Evolutionary conservation across 169 alveolate species (phyloP).

Genomic region (Eimeria necatrix): DNA sequence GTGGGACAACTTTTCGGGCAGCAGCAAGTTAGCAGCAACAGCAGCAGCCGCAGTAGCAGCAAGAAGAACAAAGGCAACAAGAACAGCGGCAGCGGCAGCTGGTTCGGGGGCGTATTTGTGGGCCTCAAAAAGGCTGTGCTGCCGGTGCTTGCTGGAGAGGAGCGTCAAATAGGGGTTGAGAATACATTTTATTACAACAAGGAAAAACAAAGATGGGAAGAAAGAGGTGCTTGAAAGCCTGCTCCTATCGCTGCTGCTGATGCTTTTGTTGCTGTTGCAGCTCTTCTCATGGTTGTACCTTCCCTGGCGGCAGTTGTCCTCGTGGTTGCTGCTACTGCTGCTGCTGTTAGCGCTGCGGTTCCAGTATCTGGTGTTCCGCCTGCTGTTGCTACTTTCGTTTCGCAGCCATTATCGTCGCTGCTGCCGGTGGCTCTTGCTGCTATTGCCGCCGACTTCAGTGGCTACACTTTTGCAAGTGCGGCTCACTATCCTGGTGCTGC

Average conservation of each 20-base stretch:
- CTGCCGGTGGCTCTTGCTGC: no score
- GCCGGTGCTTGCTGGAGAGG: constrained; percentile 71
- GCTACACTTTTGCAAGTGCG: background rate
- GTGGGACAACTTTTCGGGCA: background rate
- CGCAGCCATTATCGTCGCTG: no score
- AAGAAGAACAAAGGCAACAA: background rate
- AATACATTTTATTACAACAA: constrained; percentile 82
- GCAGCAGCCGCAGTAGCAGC: background rate
- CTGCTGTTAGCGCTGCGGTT: no score
- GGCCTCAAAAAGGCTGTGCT: constrained; percentile 82
- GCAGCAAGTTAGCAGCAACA: background rate
- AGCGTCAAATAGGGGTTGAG: constrained; percentile 84
- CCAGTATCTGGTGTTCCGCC: no score
- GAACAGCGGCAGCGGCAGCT: constrained; percentile 29
- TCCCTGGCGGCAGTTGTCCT: no score
- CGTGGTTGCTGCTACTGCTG: no score
- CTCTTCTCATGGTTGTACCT: no score
- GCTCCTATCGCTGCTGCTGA: background rate
- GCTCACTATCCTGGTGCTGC: background rate
- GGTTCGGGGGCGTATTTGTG: constrained; percentile 79
- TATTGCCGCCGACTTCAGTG: no score
- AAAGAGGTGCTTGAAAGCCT: constrained; percentile 74
- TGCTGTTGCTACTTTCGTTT: no score
- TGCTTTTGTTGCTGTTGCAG: background rate
- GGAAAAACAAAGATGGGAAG: constrained; percentile 82